Base-by-base conservation (phyloP, 2,329 filamentous ascomycete genomes). In the Nigrospora osmanthi region DNA sequence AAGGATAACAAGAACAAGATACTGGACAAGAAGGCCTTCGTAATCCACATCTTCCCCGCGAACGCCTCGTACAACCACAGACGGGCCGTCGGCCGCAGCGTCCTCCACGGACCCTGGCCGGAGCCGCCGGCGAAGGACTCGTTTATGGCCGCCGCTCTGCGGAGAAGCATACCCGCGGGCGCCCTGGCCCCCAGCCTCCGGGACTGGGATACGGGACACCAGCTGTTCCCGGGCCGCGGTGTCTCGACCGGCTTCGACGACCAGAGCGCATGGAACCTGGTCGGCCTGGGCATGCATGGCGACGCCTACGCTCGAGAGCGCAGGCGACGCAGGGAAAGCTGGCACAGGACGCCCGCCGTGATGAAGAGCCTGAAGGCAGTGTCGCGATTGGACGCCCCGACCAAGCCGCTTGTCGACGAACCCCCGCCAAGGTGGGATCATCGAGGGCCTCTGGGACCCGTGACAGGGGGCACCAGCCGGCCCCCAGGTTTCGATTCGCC, bases 141-240 rank as follows among this genome's bases (percentile, higher is more conserved):
- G 1, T 63, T 53, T 30, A 48, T 55, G 10, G 58, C 56, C 10
- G 49, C 55, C 3, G 56, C 59, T 13, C 47, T 63, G 38, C 41
- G 40, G 32, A 52, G 38, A 35, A 47, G 54, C 14, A 32, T 63
- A n/a, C 58, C 60, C 1, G 35, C 52, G 1, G 52, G 55, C 28
- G 50, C 47, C 1, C 52, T 63, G 54, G 53, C 57, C 13, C 54
- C 56, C 10, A 55, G 52, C 13, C 47, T 61, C 12, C 49, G 54
- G n/a, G 58, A 63, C 40, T 63, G 60, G 60, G 54, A 61, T 37
- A 58, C 57, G 15, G 58, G 57, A 17, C 56, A 57, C 34, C 60
- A 59, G 45, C 45, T 60, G 15, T 51, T 46, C 15, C 14, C 28
- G n/a, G 40, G 40, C 9, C 40, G 40, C n/a, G 52, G 44, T 19